Base-by-base conservation (phyloP, 2,329 filamentous ascomycete species). In the Podosphaera xanthii region DNA sequence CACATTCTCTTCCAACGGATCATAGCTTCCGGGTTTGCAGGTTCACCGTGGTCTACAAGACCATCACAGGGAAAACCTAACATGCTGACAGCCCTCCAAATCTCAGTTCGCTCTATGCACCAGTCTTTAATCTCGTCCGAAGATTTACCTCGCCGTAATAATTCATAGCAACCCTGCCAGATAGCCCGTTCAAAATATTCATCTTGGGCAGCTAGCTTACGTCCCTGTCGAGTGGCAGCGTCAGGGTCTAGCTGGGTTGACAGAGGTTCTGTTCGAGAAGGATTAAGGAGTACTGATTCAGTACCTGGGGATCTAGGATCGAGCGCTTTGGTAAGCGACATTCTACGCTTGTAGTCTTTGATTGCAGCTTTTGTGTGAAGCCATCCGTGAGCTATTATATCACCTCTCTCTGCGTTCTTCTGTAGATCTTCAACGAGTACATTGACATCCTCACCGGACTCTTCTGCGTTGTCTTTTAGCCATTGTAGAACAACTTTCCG, bases 141-240 rank as follows among this genome's bases (percentile, higher is more conserved):
- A 62, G 77, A 81, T 64, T 81, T 83, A n/a, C 92, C 92, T 53
- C 89, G 82, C 56, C 91, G 82, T 58, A 98, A 75, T 75, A 95
- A 86, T 70, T 95, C 88, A 74, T 89, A 97, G 71, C 87, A 92
- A n/a, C 87, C 85, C 61, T 90, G 77, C 90, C 92, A 97, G 54
- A 94, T 86, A 2, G 89, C 86, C 58, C 84, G 81, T 72, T 98
- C 92, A 62, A 91, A 92, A 66, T 83, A 90, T 63, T 88, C 82
- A 68, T 98, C 92, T 65, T 90, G 81, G 33, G 82, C 79, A 68
- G 94, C 85, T 48, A 97, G 74, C 57, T 77, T 81, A 59, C 86
- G 80, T 56, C 77, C 77, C 70, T 97, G 90, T 61, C 92, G 80
- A 44, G 82, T 83, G n/a, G 82, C 76, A 4, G 89, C 87, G 73